Percentiles rank a stretch among this genome's conserved stretches.
These are phyloP conservation scores for Corniculantispora saksenae DNA, from an alignment of 2,329 filamentous ascomycete species.

Conservation along the genomic window DNA sequence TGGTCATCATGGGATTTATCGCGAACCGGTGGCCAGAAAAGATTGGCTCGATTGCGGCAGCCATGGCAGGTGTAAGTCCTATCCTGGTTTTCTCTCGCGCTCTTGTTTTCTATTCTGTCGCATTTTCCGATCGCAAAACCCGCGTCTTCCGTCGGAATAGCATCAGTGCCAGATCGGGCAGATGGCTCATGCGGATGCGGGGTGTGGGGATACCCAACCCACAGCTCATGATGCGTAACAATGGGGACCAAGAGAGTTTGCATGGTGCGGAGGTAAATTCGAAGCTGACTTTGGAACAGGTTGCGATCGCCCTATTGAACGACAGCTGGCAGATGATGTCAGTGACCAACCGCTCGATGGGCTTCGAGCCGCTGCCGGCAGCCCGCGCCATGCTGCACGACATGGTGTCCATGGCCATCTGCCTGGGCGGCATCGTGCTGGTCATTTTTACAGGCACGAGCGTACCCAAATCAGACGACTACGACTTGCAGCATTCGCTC, in stretches of 20 bases:
- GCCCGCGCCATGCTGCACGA: conserved; percentile 35
- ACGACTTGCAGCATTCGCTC: conserved; percentile 22
- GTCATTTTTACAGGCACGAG: conserved; percentile 32
- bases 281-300: conserved; percentile 23
- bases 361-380: conserved; percentile 30
- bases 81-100: background rate
- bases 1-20: conserved; percentile 35
- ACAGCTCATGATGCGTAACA: background rate
- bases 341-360: conserved; percentile 28
- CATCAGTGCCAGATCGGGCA: conserved; percentile 7
- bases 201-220: conserved; percentile 7
- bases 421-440: conserved; percentile 37
- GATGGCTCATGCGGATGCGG: conserved; percentile 13
- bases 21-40: conserved; percentile 34
- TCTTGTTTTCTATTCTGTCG: background rate
- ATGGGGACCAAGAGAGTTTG: background rate
- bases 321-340: conserved; percentile 40
- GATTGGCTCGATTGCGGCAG: conserved; percentile 32
- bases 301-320: conserved; percentile 36
- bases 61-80: conserved; percentile 34
- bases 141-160: background rate
- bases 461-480: conserved; percentile 13
- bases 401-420: conserved; percentile 34
- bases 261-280: background rate
- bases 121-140: background rate